Conservation (phyloP, 2,329 filamentous ascomycete genomes). For the Esteya vermicola region DNA sequence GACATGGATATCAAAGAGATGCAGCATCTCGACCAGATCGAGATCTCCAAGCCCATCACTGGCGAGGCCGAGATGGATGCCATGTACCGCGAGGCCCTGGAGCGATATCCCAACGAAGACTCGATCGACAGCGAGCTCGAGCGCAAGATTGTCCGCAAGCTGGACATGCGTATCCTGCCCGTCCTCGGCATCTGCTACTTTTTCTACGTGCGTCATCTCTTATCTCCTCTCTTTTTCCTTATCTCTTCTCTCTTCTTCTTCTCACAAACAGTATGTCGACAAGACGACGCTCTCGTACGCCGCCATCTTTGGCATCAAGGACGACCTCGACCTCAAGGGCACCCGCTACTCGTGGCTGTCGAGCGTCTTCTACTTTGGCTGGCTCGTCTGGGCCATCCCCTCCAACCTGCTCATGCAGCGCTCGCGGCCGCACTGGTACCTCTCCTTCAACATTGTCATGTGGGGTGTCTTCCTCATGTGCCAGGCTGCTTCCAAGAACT, state of each 20-base stretch:
- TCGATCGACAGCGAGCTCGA: conserved; percentile 20
- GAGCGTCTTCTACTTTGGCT: conserved; percentile 40
- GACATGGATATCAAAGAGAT: no score
- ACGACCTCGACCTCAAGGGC: conserved; percentile 42
- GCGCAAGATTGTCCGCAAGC: conserved; percentile 19
- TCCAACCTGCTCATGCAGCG: conserved; percentile 18
- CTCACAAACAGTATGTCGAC: conserved; percentile 13
- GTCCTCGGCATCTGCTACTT: conserved; percentile 25
- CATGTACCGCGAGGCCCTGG: conserved; percentile 22
- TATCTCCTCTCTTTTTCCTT: no score
- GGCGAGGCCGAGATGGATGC: no score
- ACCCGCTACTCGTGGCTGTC: conserved; percentile 43
- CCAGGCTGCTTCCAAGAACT: conserved; percentile 42
- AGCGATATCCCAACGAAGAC: conserved; percentile 21
- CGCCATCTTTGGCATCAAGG: conserved; percentile 48
- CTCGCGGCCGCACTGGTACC: conserved; percentile 20
- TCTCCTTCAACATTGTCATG: conserved; percentile 36
- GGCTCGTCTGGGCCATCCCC: conserved; percentile 14
- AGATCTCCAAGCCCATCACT: no score
- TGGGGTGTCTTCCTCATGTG: conserved; percentile 32
- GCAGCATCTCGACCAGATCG: no score
- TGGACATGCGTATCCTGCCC: conserved; percentile 23
- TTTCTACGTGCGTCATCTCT: conserved; percentile 22
- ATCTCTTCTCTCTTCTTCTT: no score
- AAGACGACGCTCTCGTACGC: conserved; percentile 47